Conservation (phyloP, 441 rosid species). For the Manihot esculenta region DNA sequence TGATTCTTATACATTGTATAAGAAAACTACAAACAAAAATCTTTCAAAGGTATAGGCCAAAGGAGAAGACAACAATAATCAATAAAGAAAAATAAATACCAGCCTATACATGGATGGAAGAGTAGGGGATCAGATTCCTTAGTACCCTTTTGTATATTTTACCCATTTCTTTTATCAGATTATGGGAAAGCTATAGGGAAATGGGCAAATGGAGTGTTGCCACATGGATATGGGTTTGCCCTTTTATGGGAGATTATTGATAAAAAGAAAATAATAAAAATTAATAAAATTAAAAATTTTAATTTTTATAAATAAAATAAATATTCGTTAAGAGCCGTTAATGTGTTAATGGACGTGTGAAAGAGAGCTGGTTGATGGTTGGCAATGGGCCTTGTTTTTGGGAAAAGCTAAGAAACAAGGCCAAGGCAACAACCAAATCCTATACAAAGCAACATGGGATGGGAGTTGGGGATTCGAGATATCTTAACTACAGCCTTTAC, state of each 20-base stretch:
- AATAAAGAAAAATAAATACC: constrained; percentile 3
- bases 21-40: constrained; percentile 33
- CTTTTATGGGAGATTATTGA: too few relatives aligned
- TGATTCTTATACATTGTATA: constrained; percentile 20
- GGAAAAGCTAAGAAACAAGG: constrained; percentile 26
- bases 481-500: constrained; percentile 24
- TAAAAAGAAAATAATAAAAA: too few relatives aligned
- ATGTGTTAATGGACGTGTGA: too few relatives aligned
- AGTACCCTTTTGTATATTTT: constrained; percentile 9
- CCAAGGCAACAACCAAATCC: constrained; percentile 30
- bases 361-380: constrained; percentile 32
- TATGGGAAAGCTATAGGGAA: constrained; percentile 28
- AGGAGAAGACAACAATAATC: constrained; percentile 31
- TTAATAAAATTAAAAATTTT: too few relatives aligned
- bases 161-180: constrained; percentile 17
- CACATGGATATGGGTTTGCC: constrained; percentile 11
- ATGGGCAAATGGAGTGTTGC: constrained; percentile 30
- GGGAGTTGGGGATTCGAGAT: constrained; percentile 44
- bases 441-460: constrained; percentile 39
- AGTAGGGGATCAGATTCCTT: background rate
- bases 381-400: constrained; percentile 38
- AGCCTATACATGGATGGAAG: constrained; percentile 8
- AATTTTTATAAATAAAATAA: too few relatives aligned
- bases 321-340: too few relatives aligned
- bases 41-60: constrained; percentile 26